Base-by-base conservation (phyloP, 345 rosid genomes). In the Mangifera indica region DNA sequence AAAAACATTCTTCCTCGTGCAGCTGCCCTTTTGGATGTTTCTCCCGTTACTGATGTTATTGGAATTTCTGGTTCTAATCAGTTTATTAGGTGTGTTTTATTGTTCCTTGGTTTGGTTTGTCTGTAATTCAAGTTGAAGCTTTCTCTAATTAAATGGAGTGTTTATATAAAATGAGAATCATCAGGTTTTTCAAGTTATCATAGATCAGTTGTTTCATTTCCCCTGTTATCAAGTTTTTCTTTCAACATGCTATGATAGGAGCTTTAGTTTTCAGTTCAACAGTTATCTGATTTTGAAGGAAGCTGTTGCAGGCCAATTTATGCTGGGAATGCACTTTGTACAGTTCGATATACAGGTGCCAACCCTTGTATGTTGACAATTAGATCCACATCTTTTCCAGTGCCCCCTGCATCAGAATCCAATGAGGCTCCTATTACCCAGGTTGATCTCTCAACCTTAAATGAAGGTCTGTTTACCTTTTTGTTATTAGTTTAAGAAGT, bases 261-360 rank as follows among this genome's bases (percentile, higher is more conserved):
- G 44, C 17, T 26, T 32, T 24, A 15, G 26, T 67, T 21, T 49
- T 44, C n/a, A 51, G 44, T 53, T 59, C 51, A 71, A 60, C 18
- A 24, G 6, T 69, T 5, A 42, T 37, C 20, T 40, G 73, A 68
- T 76, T n/a, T 20, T 46, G 62, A 67, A 45, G 22, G 51, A 42
- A 53, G 40, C 22, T 72, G 62, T 74, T 60, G 54, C 87, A 95
- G 99, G 87, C 99, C 99, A 63, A 93, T 95, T 74, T 95, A 93
- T 84, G 99, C 99, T 12, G 99, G 99, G 81, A 95, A 95, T 77
- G 99, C 97, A 3, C 90, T 95, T 52, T 92, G 93, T 80, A 86
- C 88, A 49, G 93, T 93, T 64, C 83, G 78, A 68, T 95, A 95
- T 69, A 84, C 84, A 58, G 99, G 99, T 77, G 74, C 60, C 0